Evolutionary conservation across 2,329 filamentous ascomycete species (phyloP), one percentile per base, ranked within the genome.

Genomic region (Penicillium aurantiogriseum): DNA sequence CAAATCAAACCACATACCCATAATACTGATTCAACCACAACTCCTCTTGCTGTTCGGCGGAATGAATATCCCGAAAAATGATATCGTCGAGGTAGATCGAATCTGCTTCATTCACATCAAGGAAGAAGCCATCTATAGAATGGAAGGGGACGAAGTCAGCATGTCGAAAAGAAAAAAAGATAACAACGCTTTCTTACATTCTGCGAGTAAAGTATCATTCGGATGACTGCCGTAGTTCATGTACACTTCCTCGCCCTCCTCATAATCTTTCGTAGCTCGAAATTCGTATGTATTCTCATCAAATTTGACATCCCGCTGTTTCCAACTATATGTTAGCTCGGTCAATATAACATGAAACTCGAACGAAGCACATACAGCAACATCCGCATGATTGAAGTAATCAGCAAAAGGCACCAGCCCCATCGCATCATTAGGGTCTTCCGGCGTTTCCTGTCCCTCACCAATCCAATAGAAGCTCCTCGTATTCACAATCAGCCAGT

Each of bases 401-500:
- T 80, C 77, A 3, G 76, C 75, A 66, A 79, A 79, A 2, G 77
- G 77, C 57, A 78, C 67, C 57, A 80, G 55, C 7, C 76, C 77
- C 71, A 80, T 77, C 9, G 77, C 74, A 65, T 80, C 77, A 62
- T 79, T 78, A 1, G 68, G 68, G 56, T 77, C 71, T 49, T 73
- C 70, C 1, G 72, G 72, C 4, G 67, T 56, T 27, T 75, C 67
- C 63, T 62, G 69, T 43, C 67, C 78, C 9, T 74, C 74, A 47
- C 72, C 77, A 42, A 82, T 75, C 76, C 82, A 86, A 67, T 83
- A 85, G 66, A 87, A 87, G 27, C 81, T 82, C 62, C 85, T 76
- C 1, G 83, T 85, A 63, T 85, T 85, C 17, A 85, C 80, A 56
- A 86, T 80, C 23, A 85, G 74, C 85, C 85, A 88, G 64, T 80